A percentile compares a stretch with the other conserved stretches of the same genome.
Conservation (phyloP, 1,284 basidiomycete genomes). For the Nidula niveotomentosa region DNA sequence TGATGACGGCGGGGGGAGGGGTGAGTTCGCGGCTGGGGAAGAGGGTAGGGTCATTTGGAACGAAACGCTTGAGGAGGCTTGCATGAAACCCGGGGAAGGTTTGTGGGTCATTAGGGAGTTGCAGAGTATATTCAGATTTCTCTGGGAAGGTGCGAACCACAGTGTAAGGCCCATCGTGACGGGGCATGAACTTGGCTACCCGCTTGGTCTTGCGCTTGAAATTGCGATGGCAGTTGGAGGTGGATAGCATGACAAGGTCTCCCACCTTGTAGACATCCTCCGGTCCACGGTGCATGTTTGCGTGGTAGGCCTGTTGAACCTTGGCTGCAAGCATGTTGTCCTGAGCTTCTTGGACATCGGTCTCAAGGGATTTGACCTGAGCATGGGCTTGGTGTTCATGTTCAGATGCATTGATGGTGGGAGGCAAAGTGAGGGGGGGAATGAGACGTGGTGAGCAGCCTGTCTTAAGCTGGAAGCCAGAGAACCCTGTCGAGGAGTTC, state of each 20-base stretch:
- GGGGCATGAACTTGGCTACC: constrained; percentile 16
- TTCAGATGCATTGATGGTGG: background rate
- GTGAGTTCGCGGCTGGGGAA: constrained; percentile 16
- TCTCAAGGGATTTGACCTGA: background rate
- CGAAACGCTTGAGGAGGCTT: constrained; percentile 12
- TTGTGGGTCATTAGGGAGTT: background rate
- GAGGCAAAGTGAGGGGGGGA: constrained; percentile 14
- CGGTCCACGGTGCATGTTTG: constrained; percentile 1
- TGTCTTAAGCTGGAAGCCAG: constrained; percentile 28
- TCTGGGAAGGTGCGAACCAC: background rate
- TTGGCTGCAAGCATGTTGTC: constrained; percentile 11
- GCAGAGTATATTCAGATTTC: background rate
- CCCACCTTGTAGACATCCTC: background rate
- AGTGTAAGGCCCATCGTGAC: constrained; percentile 14
- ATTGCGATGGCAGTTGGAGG: background rate
- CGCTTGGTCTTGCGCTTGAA: constrained; percentile 6
- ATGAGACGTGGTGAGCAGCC: constrained; percentile 21
- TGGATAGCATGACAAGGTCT: constrained; percentile 5
- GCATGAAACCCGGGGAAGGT: constrained; percentile 6
- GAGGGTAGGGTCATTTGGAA: constrained; percentile 12
- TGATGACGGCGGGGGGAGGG: constrained; percentile 10
- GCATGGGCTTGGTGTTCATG: background rate
- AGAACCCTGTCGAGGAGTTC: constrained; percentile 24
- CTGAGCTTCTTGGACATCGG: constrained; percentile 3
- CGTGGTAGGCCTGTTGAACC: constrained; percentile 9